phyloP scores from a whole-genome alignment of 2,329 filamentous ascomycete species.

The Fusarium chlamydosporum region DNA sequence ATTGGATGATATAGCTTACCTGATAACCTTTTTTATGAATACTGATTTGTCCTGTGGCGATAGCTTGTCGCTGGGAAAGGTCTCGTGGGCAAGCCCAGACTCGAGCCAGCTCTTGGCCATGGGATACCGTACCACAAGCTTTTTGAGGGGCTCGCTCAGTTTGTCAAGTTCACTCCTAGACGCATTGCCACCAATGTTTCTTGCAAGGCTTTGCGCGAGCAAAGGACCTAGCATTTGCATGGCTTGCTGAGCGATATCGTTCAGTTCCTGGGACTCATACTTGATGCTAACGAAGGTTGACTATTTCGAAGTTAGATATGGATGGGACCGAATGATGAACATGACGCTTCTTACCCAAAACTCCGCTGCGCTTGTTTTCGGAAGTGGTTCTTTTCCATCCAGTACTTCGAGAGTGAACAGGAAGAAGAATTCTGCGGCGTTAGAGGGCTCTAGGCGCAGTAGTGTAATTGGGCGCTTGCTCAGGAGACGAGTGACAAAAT shows the following conservation, averaged over 20 bases:
- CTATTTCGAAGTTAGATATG: conserved; percentile 53
- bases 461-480: conserved; percentile 73
- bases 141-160: conserved; percentile 78
- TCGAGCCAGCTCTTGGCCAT: conserved; percentile 74
- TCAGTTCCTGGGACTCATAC: conserved; percentile 59
- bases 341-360: conserved; percentile 74
- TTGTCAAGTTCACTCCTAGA: conserved; percentile 80
- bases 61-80: conserved; percentile 73
- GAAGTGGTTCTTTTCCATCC: conserved; percentile 78
- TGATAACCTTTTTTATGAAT: conserved; percentile 77
- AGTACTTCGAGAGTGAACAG: conserved; percentile 79
- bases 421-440: conserved; percentile 75
- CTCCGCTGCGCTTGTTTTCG: conserved; percentile 79
- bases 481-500: conserved; percentile 76
- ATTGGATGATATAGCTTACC: conserved; percentile 55
- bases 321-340: too few species aligned
- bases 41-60: conserved; percentile 70
- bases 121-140: conserved; percentile 70
- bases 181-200: conserved; percentile 77
- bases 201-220: conserved; percentile 71
- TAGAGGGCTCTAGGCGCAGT: conserved; percentile 68
- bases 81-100: conserved; percentile 66
- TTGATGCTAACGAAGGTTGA: conserved; percentile 67
- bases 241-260: conserved; percentile 63
- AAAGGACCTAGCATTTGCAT: conserved; percentile 73